Percentiles rank a stretch among this genome's conserved stretches.
These are phyloP conservation scores for Phytophthora sp. DNA, from an alignment of 352 stramenopile genomes.

Conservation along the genomic window DNA sequence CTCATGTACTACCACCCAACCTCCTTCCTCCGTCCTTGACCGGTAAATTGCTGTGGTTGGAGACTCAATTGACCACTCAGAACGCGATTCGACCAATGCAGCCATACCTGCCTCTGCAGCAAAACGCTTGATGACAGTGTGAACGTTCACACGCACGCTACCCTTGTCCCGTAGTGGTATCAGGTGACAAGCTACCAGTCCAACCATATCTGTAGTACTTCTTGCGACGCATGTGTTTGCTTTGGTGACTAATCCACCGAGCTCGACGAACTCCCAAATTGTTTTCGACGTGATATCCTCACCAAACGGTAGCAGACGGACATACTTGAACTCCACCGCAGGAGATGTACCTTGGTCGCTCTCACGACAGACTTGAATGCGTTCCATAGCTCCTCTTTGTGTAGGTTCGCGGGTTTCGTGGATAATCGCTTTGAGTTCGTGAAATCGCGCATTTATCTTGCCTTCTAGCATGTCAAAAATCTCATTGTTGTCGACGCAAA, in stretches of 20 bases:
- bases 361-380: conserved; percentile 23
- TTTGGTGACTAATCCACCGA: conserved; percentile 3
- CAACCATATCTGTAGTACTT: conserved; percentile 8
- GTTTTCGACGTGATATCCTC: conserved; percentile 9
- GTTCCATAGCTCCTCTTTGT: neutral
- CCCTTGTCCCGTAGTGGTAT: conserved; percentile 2
- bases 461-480: conserved; percentile 7
- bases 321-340: conserved; percentile 15
- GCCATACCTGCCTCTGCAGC: conserved; percentile 3
- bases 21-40: conserved; percentile 18
- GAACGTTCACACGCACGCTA: conserved; percentile 7
- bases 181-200: conserved; percentile 4
- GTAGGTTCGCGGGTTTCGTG: neutral
- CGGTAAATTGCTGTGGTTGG: neutral
- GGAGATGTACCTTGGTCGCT: neutral
- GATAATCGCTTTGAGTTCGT: conserved; percentile 8
- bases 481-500: neutral
- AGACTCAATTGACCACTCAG: conserved; percentile 21
- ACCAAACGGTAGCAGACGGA: conserved; percentile 12
- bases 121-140: conserved; percentile 20
- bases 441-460: neutral
- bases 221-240: neutral
- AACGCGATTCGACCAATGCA: conserved; percentile 15
- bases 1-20: conserved; percentile 17
- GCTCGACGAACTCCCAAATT: conserved; percentile 20